Evolutionary conservation across 768 basidiomycete species (phyloP), one percentile per base, ranked within the genome.

Genomic region (Cystofilobasidium bisporidii): DNA sequence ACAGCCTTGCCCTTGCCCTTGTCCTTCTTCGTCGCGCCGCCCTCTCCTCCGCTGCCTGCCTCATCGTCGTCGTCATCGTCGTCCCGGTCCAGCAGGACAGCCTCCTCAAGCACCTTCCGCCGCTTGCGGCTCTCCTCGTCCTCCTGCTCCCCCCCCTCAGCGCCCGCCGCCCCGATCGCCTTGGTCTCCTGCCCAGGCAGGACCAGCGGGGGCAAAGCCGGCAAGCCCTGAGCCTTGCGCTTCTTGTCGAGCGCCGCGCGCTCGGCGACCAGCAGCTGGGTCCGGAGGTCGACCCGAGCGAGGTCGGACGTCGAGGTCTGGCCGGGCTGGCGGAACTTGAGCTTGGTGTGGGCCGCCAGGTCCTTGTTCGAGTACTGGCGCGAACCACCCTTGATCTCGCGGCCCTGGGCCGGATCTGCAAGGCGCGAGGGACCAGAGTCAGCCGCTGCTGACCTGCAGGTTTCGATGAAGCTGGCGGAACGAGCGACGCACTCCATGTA

Each of bases 271-370:
- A 89, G 78, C 50, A 99, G 81, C 70, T 99, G 94, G 3, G 85
- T 83, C 17, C 89, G 82, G 55, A 98, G 79, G 76, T 98, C 93
- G 22, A 83, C 81, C 71, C 85, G 85, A 68, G 83, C 81, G 6
- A 94, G 86, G 70, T 98, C 94, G 2, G 77, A 77, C 3, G 81
- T 75, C 0, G 89, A 87, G 0, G 89, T 91, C 77, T 99, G 94
- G 12, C 94, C 94, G 3, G 87, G 83, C 81, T 96, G 91, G 36
- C 94, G 86, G 79, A 99, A 99, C 81, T 99, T 99, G 72, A 99
- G 87, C 78, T 96, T 94, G 1, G 94, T 99, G 77, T 97, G 89
- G 2, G 90, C 82, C 9, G 94, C 90, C 84, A 97, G 88, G 76
- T 96, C 91, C 70, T 89, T 84, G 74, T 89, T 87, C 6, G 91